Percentiles rank a stretch among this genome's conserved stretches.
Conservation (phyloP, 345 rosid genomes). For the Eucalyptus shirleyi region DNA sequence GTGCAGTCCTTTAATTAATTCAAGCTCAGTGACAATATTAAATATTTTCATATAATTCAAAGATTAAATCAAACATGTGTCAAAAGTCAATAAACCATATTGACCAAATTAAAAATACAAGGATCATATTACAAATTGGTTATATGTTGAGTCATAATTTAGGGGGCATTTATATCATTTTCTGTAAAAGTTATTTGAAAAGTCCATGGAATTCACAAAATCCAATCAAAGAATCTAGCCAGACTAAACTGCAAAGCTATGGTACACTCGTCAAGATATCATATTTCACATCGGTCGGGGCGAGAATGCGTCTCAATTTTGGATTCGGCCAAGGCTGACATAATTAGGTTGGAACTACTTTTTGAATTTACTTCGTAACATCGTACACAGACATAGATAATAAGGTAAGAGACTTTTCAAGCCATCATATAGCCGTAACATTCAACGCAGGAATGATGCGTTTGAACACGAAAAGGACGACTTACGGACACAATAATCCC, state of each 20-base stretch:
- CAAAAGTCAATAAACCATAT: too few species aligned
- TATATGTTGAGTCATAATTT: too few species aligned
- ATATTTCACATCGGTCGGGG: neutral
- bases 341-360: neutral
- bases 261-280: neutral
- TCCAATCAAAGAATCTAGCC: neutral
- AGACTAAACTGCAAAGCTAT: neutral
- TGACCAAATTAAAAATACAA: too few species aligned
- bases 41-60: too few species aligned
- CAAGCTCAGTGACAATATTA: rapidly evolving
- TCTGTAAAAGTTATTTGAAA: neutral
- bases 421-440: neutral
- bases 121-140: rapidly evolving
- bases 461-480: neutral
- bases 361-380: neutral
- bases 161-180: too few species aligned
- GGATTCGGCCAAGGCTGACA: neutral
- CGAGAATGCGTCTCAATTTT: neutral
- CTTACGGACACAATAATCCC: neutral
- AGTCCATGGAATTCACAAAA: neutral
- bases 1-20: too few species aligned
- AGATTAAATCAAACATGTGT: too few species aligned
- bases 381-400: neutral
- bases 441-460: neutral
- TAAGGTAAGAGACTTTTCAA: neutral